Base-by-base conservation (phyloP, 2,329 filamentous ascomycete species). In the Neonectria coccinea region DNA sequence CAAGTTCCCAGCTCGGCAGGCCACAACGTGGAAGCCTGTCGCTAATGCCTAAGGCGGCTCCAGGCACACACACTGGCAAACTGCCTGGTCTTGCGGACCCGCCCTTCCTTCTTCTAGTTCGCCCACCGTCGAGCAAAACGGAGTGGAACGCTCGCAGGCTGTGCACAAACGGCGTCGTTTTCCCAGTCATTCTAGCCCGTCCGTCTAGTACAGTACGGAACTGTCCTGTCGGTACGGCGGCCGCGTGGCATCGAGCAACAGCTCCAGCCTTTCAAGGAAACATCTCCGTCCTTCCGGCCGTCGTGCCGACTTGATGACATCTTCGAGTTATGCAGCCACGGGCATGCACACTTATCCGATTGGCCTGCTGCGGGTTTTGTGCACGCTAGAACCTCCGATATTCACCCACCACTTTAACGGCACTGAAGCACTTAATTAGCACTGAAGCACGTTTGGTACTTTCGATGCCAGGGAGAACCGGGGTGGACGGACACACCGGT, bases 131-230 rank as follows among this genome's bases (percentile, higher is more conserved):
- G 5, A 20, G 4, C 45, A 27, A 41, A 65, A 71, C 59, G 60
- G 52, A 65, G 60, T 71, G 65, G 58, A 67, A 59, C 52, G 42
- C 56, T 59, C 67, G 25, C 59, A 64, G 56, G 29, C 47, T 56
- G 22, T 69, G 57, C 63, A 59, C 65, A 71, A 72, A 67, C 67
- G 65, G 59, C 58, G 27, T 56, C 62, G 59, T 62, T 68, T 62
- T 61, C 59, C 54, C 41, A 56, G 54, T 62, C 50, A 55, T 62
- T 41, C 56, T 45, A 62, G 57, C 61, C 64, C 57, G 57, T 59
- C 61, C 56, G 59, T 56, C 63, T 39, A 22, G 51, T 64, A 72
- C 66, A 71, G 68, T 72, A 69, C 56, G 55, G 59, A 66, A 72
- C 64, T 65, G 70, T 64, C 45, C 27, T 20, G 39, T 56, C 54